Base-by-base conservation (phyloP, 2,329 filamentous ascomycete genomes). In the Diaporthe amygdali region DNA sequence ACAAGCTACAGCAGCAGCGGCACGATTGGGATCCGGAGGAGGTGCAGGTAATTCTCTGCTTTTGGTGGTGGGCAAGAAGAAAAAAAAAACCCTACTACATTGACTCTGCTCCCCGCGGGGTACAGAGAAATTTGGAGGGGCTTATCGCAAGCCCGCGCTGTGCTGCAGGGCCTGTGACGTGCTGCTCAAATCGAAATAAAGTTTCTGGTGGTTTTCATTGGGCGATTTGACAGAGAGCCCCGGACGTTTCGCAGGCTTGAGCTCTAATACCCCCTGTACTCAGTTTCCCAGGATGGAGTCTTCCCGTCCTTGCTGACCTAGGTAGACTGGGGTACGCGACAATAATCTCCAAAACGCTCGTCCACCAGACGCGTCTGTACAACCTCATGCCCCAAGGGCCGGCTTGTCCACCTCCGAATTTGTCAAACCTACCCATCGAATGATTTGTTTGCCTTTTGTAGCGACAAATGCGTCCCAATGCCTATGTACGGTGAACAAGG, bases 401-500 rank as follows among this genome's bases (percentile, higher is more conserved):
- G 27, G 41, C 59, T 37, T 49, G 27, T 17, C 44, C 22, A 27
- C 46, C 59, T 37, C 30, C 44, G 37, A 49, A 22, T 37, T 22
- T 25, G 44, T 6, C 41, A 27, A 37, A 20, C 59, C 44, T n/a
- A 15, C 39, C 22, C 34, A 17, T 54, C 55, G 39, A 32, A n/a
- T 37, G 17, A n/a, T 32, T 55, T 41, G 17, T 47, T 41, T 44
- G 30, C 49, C 37, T 37, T 54, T 7, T 30, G 27, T 64, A 39
- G 37, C 52, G 54, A 30, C 68, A 41, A 37, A 70, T 68, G 54
- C 54, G 55, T 72, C 68, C 25, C 54, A 22, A 72, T 72, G 71
- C 71, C 71, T 72, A 97, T 97, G 94, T 96, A 97, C 82, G 94
- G 94, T 76, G 95, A 97, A 80, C 84, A 94, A 72, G 94, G 93